These are phyloP conservation scores for Sambucus nigra DNA, from an alignment of 129 eudicot genomes.

Conservation along the genomic window DNA sequence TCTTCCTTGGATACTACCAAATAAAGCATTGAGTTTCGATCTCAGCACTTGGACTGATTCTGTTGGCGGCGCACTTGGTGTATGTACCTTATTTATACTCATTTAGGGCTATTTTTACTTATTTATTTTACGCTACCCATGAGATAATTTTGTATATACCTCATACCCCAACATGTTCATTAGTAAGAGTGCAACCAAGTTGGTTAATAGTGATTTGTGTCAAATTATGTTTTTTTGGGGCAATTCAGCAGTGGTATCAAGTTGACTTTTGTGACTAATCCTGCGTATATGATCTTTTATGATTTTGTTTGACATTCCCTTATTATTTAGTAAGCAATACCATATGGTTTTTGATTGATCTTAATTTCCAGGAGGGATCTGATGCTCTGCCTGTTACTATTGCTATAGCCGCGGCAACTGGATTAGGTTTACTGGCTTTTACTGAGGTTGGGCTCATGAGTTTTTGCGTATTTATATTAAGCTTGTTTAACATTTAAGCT, in stretches of 20 bases:
- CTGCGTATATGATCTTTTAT: background rate
- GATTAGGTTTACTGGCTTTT: constrained; percentile 67
- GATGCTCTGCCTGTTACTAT: constrained; percentile 46
- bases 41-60: constrained; percentile 57
- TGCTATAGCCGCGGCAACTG: constrained; percentile 78
- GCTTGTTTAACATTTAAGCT: too few relatives aligned
- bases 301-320: background rate
- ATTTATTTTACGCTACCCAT: too few relatives aligned
- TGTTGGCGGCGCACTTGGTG: constrained; percentile 48
- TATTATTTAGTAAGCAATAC: background rate
- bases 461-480: too few relatives aligned
- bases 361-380: constrained; percentile 54
- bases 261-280: background rate
- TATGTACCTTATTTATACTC: constrained; percentile 24
- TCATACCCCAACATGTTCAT: too few relatives aligned
- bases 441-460: constrained; percentile 52
- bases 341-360: constrained; percentile 7
- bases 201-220: too few relatives aligned
- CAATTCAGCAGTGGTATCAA: background rate
- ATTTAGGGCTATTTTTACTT: too few relatives aligned
- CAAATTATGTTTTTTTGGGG: too few relatives aligned
- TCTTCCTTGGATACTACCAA: constrained; percentile 88
- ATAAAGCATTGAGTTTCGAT: constrained; percentile 62
- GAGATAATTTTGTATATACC: too few relatives aligned
- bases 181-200: too few relatives aligned